phyloP scores from a whole-genome alignment of 2,329 filamentous ascomycete species.

The Lasiodiplodia sp. region DNA sequence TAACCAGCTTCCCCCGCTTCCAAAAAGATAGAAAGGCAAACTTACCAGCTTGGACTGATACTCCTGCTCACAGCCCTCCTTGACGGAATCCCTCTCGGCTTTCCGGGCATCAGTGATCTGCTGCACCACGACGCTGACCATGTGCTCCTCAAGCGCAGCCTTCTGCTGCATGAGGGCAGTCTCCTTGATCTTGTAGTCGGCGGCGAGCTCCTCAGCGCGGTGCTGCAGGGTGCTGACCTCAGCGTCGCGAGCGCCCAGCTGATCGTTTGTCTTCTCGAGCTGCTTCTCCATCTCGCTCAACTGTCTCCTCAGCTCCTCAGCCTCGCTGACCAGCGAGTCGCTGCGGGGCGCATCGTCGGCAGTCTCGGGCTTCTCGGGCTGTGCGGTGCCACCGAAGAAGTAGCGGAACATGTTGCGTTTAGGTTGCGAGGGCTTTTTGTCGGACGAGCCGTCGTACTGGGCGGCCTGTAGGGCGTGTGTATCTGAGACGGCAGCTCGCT shows the following conservation, averaged over 20 bases:
- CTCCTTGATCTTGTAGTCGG: conserved; percentile 34
- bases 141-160: conserved; percentile 50
- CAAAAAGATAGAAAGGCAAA: neutral
- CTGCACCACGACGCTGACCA: conserved; percentile 51
- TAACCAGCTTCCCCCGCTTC: neutral
- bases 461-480: conserved; percentile 39
- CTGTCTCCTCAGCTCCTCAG: conserved; percentile 28
- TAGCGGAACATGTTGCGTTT: conserved; percentile 49
- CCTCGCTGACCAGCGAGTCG: conserved; percentile 21
- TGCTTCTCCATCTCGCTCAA: conserved; percentile 33
- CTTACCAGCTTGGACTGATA: conserved; percentile 41
- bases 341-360: conserved; percentile 30
- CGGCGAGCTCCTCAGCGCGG: conserved; percentile 35
- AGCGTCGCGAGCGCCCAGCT: conserved; percentile 35
- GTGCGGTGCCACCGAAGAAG: conserved; percentile 43
- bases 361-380: conserved; percentile 22
- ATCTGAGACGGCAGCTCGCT: conserved; percentile 27
- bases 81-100: conserved; percentile 46
- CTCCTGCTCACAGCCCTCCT: conserved; percentile 44
- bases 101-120: conserved; percentile 49
- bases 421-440: conserved; percentile 32
- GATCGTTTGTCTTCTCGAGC: conserved; percentile 44
- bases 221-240: conserved; percentile 44
- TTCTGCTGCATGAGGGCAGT: conserved; percentile 40
- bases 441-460: conserved; percentile 33